These are phyloP conservation scores for Apostasia ramifera DNA, from an alignment of 106 monocot genomes.

Conservation along the genomic window DNA sequence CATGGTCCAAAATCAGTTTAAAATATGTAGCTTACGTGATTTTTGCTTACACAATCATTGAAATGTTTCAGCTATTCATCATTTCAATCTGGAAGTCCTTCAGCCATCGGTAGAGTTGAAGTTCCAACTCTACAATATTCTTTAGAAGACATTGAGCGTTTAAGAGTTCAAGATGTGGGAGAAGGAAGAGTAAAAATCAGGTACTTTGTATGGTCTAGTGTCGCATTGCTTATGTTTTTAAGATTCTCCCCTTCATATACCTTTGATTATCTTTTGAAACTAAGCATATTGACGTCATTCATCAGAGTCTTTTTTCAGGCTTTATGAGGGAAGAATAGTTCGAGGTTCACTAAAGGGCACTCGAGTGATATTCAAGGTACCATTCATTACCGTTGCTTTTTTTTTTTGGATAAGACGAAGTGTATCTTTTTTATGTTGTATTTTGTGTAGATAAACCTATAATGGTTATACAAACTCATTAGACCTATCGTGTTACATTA, in stretches of 20 bases:
- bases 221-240: neutral
- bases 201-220: conserved; percentile 24
- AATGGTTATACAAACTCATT: no score
- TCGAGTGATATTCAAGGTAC: conserved; percentile 75
- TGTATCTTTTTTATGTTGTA: no score
- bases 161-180: conserved; percentile 81
- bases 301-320: conserved; percentile 66
- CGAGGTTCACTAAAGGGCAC: conserved; percentile 67
- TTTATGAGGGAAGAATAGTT: conserved; percentile 84
- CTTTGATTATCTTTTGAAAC: conserved; percentile 7
- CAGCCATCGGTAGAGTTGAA: conserved; percentile 23
- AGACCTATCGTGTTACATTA: no score
- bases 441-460: no score
- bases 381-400: neutral
- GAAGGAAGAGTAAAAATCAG: conserved; percentile 97
- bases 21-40: no score
- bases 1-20: no score
- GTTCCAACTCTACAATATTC: conserved; percentile 38
- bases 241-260: neutral
- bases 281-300: conserved; percentile 23
- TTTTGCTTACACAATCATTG: neutral
- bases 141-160: conserved; percentile 58
- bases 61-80: conserved; percentile 66
- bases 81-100: conserved; percentile 51
- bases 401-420: neutral